A percentile compares a stretch with the other conserved stretches of the same genome.
These are phyloP conservation scores for Acanthamoeba triangularis DNA, from an alignment of 208 protist genomes.

Conservation along the genomic window DNA sequence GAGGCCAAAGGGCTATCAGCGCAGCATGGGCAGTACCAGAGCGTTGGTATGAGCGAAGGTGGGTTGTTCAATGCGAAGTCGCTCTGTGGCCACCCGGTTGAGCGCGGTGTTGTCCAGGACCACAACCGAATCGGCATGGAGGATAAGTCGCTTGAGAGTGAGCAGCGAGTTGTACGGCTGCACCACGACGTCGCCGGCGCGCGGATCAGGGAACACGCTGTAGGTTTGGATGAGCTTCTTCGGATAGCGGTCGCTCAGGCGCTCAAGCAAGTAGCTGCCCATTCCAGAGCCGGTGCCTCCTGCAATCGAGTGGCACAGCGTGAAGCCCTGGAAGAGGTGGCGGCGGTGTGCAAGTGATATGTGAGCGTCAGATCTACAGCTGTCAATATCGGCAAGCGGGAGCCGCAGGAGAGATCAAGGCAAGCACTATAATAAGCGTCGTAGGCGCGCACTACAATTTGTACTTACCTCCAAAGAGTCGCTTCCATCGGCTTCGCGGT, in stretches of 20 bases:
- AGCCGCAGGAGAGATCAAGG: neutral
- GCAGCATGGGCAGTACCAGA: slow-evolving; percentile 91
- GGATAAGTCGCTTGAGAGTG: slow-evolving; percentile 98
- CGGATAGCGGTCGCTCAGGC: slow-evolving; percentile 98
- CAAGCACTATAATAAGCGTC: slow-evolving; percentile 26
- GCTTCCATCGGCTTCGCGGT: slow-evolving; percentile 99
- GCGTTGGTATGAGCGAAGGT: slow-evolving; percentile 98
- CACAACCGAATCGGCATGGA: slow-evolving; percentile 98
- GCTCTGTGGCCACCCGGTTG: slow-evolving; percentile 98
- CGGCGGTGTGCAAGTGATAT: neutral
- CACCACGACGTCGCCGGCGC: slow-evolving; percentile 98
- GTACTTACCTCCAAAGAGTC: slow-evolving; percentile 97
- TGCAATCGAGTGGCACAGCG: slow-evolving; percentile 99
- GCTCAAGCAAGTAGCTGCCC: slow-evolving; percentile 99
- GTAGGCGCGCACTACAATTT: too few relatives aligned
- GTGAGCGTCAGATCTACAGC: neutral
- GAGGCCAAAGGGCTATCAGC: too few relatives aligned
- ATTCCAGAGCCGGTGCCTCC: slow-evolving; percentile 99
- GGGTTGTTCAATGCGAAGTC: slow-evolving; percentile 96
- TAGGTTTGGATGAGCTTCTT: slow-evolving; percentile 99
- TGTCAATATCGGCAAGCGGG: too few relatives aligned
- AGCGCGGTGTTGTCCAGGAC: slow-evolving; percentile 99
- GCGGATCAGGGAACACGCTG: slow-evolving; percentile 98
- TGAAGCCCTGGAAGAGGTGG: slow-evolving; percentile 94
- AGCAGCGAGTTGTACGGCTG: slow-evolving; percentile 99